These are phyloP conservation scores for Wickerhamiella allomyrinae DNA, from an alignment of 805 yeast species.

Conservation along the genomic window DNA sequence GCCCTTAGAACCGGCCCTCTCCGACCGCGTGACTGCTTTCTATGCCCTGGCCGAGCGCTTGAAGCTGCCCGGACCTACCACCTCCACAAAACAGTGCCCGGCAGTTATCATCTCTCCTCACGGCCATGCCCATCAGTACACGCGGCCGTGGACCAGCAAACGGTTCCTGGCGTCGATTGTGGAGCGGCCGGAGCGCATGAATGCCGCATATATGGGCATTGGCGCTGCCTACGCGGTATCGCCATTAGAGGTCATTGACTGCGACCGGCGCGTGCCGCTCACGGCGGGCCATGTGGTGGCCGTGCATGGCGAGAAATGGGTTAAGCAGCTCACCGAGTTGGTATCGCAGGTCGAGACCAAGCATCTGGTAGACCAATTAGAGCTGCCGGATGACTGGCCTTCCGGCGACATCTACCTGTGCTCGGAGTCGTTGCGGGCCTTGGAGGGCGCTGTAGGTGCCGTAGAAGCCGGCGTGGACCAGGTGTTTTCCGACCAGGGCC, in stretches of 20 bases:
- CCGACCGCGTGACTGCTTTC: neutral
- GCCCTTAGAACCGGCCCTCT: neutral
- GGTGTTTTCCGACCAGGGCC: constrained; percentile 25
- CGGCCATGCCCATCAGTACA: constrained; percentile 57
- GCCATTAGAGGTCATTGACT: constrained; percentile 31
- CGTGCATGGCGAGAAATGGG: constrained; percentile 70
- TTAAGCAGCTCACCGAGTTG: constrained; percentile 38
- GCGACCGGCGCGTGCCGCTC: constrained; percentile 33
- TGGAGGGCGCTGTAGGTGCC: constrained; percentile 67
- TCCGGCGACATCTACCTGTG: constrained; percentile 68
- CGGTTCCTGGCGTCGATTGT: constrained; percentile 53
- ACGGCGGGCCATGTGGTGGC: constrained; percentile 43
- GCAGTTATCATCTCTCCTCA: constrained; percentile 49
- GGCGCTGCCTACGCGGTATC: constrained; percentile 58
- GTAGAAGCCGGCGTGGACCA: constrained; percentile 56
- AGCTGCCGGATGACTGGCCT: constrained; percentile 72
- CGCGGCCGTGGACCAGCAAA: constrained; percentile 64
- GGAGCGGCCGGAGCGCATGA: constrained; percentile 67
- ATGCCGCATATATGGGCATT: constrained; percentile 66
- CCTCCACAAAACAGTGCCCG: neutral
- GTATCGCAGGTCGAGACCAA: constrained; percentile 46
- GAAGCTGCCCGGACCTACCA: neutral
- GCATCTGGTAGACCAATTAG: constrained; percentile 40
- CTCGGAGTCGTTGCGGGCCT: constrained; percentile 49
- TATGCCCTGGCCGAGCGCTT: neutral